Evolutionary conservation across 2,329 filamentous ascomycete genomes (phyloP).

Genomic region (Penicillium sumatraense): DNA sequence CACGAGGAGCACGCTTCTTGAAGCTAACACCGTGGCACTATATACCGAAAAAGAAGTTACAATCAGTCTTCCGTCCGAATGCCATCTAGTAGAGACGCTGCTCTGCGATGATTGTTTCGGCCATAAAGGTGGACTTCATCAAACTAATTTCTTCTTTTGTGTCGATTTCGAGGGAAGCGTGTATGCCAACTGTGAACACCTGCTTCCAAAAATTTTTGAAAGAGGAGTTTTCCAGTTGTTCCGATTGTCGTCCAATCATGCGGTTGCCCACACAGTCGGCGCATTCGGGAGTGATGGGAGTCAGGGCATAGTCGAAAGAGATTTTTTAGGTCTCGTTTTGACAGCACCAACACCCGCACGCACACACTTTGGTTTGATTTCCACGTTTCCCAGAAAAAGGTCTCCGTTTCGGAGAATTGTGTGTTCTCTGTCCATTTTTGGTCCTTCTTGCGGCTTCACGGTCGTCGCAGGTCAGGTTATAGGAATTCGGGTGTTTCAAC

Average conservation of each 20-base stretch:
- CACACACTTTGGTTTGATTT: conserved; percentile 16
- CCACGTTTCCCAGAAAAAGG: conserved; percentile 15
- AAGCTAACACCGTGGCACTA: conserved; percentile 96
- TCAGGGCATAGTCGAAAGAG: conserved; percentile 11
- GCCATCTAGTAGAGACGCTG: conserved; percentile 37
- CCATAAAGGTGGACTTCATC: conserved; percentile 70
- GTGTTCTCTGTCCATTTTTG: conserved; percentile 40
- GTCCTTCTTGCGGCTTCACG: conserved; percentile 25
- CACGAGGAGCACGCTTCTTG: conserved; percentile 99
- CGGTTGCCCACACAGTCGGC: conserved; percentile 14
- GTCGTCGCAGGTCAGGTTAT: conserved; percentile 25
- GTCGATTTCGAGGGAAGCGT: conserved; percentile 8
- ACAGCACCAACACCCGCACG: conserved; percentile 15
- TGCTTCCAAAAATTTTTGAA: background rate
- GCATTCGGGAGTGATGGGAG: background rate
- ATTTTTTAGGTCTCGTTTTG: conserved; percentile 9
- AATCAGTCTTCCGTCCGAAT: conserved; percentile 73
- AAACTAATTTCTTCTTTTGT: conserved; percentile 62
- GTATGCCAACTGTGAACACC: conserved; percentile 10
- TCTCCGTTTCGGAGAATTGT: conserved; percentile 24
- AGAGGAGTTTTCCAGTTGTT: conserved; percentile 8
- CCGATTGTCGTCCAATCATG: conserved; percentile 5
- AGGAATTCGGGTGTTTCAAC: conserved; percentile 50
- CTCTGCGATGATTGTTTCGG: conserved; percentile 40
- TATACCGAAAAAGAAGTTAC: conserved; percentile 44